Base-by-base conservation (phyloP, 2,329 filamentous ascomycete genomes). In the Teratosphaeria gauchensis region DNA sequence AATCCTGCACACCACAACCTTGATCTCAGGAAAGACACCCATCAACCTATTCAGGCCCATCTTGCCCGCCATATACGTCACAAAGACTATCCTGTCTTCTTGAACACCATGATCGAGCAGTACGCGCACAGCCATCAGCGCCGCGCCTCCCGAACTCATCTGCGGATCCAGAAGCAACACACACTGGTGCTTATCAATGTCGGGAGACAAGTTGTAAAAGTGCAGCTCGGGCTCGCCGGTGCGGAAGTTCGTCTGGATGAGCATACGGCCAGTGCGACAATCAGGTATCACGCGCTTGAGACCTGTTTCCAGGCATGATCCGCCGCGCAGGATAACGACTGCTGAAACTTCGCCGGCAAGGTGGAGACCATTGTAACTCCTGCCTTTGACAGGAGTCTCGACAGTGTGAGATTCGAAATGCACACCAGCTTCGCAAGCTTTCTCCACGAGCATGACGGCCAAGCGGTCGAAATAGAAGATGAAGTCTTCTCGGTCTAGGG, bases 401-500 rank as follows among this genome's bases (percentile, higher is more conserved):
- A 96, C 81, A 12, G 77, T 78, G 14, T 76, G 74, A 16, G 83
- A 80, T 21, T 80, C 75, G 72, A 92, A 96, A 16, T 83, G 80
- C 58, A 90, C 82, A 66, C 88, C 88, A 69, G 72, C 72, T 7
- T 92, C 90, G 62, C 92, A 79, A 1, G 89, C 89, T 69, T 88
- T 82, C 73, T 97, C 92, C 53, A 97, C 83, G 30, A 97, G 79
- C 56, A 96, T 78, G n/a, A 88, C 84, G 1, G 89, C 85, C 42
- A 97, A 78, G 42, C 94, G 84, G 74, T 99, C 91, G 73, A 97
- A 96, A 75, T 97, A 97, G 75, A 97, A 97, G 62, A 96, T 90
- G 71, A 96, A 97, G 66, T 97, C 92, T 70, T 96, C 92, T 51
- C 89, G 82, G 6, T 82, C 78, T 0, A 90, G 92, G 54, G 85